Percentiles rank a stretch among this genome's conserved stretches.
phyloP scores from a whole-genome alignment of 1,284 basidiomycete genomes.

The Hypsizygus ulmarius region DNA sequence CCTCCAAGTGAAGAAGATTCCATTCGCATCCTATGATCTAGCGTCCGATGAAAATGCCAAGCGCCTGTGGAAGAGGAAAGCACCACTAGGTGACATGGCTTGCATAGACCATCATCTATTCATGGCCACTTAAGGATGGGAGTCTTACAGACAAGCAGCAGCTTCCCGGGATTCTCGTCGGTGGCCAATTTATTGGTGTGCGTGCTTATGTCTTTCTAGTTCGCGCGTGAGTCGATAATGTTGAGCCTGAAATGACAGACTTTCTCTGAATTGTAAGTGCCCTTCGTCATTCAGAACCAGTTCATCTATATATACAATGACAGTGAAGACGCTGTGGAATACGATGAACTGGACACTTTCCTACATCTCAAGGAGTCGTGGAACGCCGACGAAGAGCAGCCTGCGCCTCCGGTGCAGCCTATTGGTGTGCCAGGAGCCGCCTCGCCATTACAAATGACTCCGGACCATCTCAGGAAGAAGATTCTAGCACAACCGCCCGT shows the following conservation, averaged over 20 bases:
- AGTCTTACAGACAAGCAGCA: conserved; percentile 65
- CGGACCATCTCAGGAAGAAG: conserved; percentile 60
- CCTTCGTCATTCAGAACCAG: background rate
- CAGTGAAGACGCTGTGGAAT: conserved; percentile 81
- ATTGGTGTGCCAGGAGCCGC: conserved; percentile 77
- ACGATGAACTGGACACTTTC: conserved; percentile 64
- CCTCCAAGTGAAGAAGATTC: conserved; percentile 78
- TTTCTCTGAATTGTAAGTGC: conserved; percentile 37
- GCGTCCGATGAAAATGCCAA: conserved; percentile 77
- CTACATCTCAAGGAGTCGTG: conserved; percentile 70
- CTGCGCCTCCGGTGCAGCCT: conserved; percentile 48
- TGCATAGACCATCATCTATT: background rate
- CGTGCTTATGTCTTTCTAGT: conserved; percentile 14
- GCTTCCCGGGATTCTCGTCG: conserved; percentile 75
- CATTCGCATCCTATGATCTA: conserved; percentile 76
- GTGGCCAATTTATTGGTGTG: conserved; percentile 55
- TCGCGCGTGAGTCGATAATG: background rate
- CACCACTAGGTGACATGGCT: conserved; percentile 50
- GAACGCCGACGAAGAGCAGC: conserved; percentile 57
- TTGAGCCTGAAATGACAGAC: conserved; percentile 22
- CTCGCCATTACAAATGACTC: conserved; percentile 74
- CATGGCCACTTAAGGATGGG: conserved; percentile 1
- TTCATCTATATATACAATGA: conserved; percentile 5
- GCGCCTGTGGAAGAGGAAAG: conserved; percentile 74
- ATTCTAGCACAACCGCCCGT: conserved; percentile 47